Evolutionary conservation across 169 alveolate genomes (phyloP).

Genomic region (Theileria orientalis): DNA sequence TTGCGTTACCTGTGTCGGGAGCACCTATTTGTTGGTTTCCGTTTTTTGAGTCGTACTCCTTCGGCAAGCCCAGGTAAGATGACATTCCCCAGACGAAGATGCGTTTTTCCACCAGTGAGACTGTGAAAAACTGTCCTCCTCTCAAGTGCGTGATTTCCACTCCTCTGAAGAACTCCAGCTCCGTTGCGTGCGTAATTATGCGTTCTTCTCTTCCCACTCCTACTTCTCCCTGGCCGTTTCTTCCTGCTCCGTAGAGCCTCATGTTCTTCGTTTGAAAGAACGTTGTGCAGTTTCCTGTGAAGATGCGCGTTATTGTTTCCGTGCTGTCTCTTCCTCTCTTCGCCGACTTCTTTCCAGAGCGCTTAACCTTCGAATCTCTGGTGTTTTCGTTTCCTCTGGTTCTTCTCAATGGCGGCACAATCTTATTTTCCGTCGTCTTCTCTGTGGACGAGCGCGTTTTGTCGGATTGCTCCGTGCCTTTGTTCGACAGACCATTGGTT

Average conservation of each 20-base stretch:
- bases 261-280: slow-evolving; percentile 69
- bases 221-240: slow-evolving; percentile 82
- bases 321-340: slow-evolving; percentile 55
- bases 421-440: neutral
- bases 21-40: neutral
- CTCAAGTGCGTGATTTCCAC: slow-evolving; percentile 63
- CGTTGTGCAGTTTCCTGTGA: slow-evolving; percentile 81
- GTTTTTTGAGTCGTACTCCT: neutral
- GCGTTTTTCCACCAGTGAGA: slow-evolving; percentile 72
- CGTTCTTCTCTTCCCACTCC: slow-evolving; percentile 70
- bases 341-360: no score
- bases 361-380: slow-evolving; percentile 37
- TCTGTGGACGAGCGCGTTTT: no score
- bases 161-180: slow-evolving; percentile 59
- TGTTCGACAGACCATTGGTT: neutral
- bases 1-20: no score
- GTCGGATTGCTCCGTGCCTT: neutral
- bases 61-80: slow-evolving; percentile 34
- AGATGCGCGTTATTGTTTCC: slow-evolving; percentile 57
- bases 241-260: slow-evolving; percentile 78
- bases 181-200: slow-evolving; percentile 50
- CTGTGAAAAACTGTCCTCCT: slow-evolving; percentile 84
- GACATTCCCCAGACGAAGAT: slow-evolving; percentile 80
- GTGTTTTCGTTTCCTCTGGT: slow-evolving; percentile 39
- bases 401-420: neutral